phyloP scores from a whole-genome alignment of 768 basidiomycete genomes.

The Russula sp. region DNA sequence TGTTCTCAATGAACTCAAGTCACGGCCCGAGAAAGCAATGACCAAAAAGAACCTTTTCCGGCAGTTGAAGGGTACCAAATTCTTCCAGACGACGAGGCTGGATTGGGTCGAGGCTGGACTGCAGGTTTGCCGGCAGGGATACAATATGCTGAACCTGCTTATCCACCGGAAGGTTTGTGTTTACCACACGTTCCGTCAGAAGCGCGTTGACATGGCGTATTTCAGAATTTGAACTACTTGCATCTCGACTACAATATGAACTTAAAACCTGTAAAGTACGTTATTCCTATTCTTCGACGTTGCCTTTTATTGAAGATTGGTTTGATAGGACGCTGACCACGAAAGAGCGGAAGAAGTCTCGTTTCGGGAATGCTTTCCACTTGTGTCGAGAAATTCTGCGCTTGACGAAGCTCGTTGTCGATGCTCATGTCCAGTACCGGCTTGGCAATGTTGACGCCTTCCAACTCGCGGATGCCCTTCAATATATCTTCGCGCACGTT shows the following conservation, averaged over 20 bases:
- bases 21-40: slow-evolving; percentile 91
- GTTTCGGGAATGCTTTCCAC: slow-evolving; percentile 99
- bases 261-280: slow-evolving; percentile 88
- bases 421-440: slow-evolving; percentile 98
- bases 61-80: slow-evolving; percentile 96
- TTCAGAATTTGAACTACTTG: slow-evolving; percentile 84
- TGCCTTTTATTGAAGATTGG: slow-evolving; percentile 24
- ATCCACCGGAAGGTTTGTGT: slow-evolving; percentile 89
- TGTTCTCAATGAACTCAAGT: slow-evolving; percentile 91
- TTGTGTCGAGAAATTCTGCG: slow-evolving; percentile 96
- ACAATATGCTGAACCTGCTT: slow-evolving; percentile 98
- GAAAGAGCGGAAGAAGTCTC: slow-evolving; percentile 99
- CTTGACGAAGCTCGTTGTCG: slow-evolving; percentile 96
- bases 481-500: slow-evolving; percentile 97
- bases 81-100: slow-evolving; percentile 96
- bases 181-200: background rate
- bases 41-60: slow-evolving; percentile 97
- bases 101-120: slow-evolving; percentile 99
- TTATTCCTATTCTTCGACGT: slow-evolving; percentile 5
- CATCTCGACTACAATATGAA: slow-evolving; percentile 99
- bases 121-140: slow-evolving; percentile 97
- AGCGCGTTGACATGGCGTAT: slow-evolving; percentile 10
- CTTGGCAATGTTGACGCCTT: slow-evolving; percentile 98
- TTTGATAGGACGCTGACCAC: slow-evolving; percentile 84
- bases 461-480: slow-evolving; percentile 96